Base-by-base conservation (phyloP, 768 basidiomycete species). In the Leccinum subtestaceum region DNA sequence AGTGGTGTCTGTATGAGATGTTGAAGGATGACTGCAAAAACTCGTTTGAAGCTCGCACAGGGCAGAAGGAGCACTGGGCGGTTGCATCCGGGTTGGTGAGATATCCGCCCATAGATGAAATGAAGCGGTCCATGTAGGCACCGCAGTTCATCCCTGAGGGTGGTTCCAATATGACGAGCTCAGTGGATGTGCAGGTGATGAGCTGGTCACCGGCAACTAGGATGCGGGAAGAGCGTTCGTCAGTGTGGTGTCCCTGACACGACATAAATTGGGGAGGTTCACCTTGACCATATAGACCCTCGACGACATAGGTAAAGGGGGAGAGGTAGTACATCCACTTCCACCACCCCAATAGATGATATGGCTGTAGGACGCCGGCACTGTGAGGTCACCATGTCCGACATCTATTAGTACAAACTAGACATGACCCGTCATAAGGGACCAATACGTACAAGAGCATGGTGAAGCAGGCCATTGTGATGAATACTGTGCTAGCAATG, bases 31-130 rank as follows among this genome's bases (percentile, higher is more conserved):
- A 19, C 13, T 47, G 50, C 53, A 63, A 29, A 66, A 73, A 77
- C 52, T 80, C 66, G 63, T 88, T 80, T 4, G 86, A 85, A 2
- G 75, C 80, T 7, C 75, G 63, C 29, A 77, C 76, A 1, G 82
- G 72, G 62, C 88, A 89, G 71, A 82, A 87, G 21, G 76, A 58
- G 67, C 88, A 91, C 47, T 66, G 70, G n/a, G 71, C 58, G 0
- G 81, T 80, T 4, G 85, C 82, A n/a, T 79, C 68, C 1, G 82
- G 77, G 62, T 88, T 80, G 23, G 75, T 64, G 29, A 90, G 70
- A 61, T 85, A 85, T 9, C 88, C 87, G 0, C 87, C 83, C 5
- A 77, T 74, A 1, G 62, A 47, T 0, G 69, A 58, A 15, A 86
- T 83, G 72, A 79, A 91, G 0, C 73, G 66, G 19, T 69, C 50